Evolutionary conservation across 2,329 filamentous ascomycete species (phyloP), one percentile per base, ranked within the genome.

Genomic region (Cladophialophora psammophila): DNA sequence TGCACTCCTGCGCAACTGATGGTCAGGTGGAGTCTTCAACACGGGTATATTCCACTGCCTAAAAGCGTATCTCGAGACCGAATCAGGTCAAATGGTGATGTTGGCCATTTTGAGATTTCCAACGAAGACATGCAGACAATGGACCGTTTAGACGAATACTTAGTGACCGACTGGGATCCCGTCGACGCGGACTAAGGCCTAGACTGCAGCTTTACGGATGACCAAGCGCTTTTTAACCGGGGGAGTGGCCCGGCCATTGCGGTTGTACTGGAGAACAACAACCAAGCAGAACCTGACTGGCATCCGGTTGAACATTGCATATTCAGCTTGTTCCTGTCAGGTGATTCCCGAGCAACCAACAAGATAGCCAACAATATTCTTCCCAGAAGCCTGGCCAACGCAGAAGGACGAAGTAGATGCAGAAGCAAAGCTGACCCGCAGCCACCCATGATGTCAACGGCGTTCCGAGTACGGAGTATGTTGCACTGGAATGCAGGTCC

Each of bases 21-120:
- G 76, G 84, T 96, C 55, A 86, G 91, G 63, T 95, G 92, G 92
- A 90, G 87, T 63, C 78, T 94, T 70, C 91, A 95, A 77, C 86
- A 93, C 75, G 88, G 87, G 40, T 89, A 89, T 73, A 86, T 93
- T 53, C 88, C 90, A 4, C 79, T 94, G 69, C 91, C 91, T 4
- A 94, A 95, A 83, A 92, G 90, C 75, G 82, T 85, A 26, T 86
- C 81, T 66, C 82, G 82, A 74, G 83, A 86, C 57, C 83, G 91
- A 32, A 88, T 93, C 63, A 72, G 85, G 4, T 86, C 88, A 75
- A 94, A 93, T 75, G 87, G 83, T 2, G 77, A 87, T 42, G 82
- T 93, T 12, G 85, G 83, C 1, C 79, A 80, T 0, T 74, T 73
- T 64, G 71, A 73, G 56, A 72, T 68, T 26, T 64, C 62, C n/a